phyloP scores from a whole-genome alignment of 2,329 filamentous ascomycete species.

The Colletotrichum eremochloae region DNA sequence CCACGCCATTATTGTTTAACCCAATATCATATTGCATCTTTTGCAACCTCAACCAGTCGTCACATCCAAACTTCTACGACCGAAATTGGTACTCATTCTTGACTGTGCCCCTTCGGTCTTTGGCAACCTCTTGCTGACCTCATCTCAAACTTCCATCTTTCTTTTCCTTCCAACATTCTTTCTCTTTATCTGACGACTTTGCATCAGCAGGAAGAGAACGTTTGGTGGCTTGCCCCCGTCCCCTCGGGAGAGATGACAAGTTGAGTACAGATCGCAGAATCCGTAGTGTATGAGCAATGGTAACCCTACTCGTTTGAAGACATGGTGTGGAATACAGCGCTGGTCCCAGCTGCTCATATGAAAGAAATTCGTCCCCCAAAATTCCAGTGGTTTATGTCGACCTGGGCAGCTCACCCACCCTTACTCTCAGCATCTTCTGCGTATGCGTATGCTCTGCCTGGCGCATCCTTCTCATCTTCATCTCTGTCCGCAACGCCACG shows the following conservation, averaged over 20 bases:
- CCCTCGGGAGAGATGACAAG: neutral
- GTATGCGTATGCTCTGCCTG: too few relatives aligned
- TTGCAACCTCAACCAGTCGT: neutral
- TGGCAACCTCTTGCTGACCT: neutral
- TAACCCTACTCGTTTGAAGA: neutral
- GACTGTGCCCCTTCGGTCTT: neutral
- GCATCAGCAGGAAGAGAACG: neutral
- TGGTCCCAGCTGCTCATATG: slow-evolving; percentile 18
- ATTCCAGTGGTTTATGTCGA: slow-evolving; percentile 19
- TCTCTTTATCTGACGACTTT: neutral
- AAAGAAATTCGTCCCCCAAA: slow-evolving; percentile 1
- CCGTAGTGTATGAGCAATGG: neutral
- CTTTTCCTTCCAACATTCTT: too few relatives aligned
- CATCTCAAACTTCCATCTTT: neutral
- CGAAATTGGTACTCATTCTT: neutral
- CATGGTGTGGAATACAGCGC: neutral
- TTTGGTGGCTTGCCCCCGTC: neutral
- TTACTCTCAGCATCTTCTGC: neutral
- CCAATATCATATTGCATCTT: neutral
- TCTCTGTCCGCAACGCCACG: too few relatives aligned
- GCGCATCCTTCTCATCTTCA: too few relatives aligned
- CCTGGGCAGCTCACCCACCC: slow-evolving; percentile 25
- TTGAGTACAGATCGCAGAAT: neutral
- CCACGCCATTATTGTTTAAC: neutral
- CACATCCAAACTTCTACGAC: neutral